Evolutionary conservation across 768 basidiomycete species (phyloP).

Genomic region (Trametes punicea): DNA sequence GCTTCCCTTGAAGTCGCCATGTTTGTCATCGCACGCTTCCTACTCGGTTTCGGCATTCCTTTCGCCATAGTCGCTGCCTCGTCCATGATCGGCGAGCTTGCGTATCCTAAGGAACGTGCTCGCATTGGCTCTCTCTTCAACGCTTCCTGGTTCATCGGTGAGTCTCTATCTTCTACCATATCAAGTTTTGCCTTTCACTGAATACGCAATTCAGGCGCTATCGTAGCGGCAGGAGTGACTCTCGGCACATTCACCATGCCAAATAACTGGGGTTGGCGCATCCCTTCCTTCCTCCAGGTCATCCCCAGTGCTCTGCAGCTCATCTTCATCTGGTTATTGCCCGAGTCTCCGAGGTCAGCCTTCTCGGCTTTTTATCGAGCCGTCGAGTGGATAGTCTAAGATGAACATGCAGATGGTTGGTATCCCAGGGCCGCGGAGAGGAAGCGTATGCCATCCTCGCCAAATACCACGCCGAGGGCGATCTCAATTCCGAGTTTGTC

Average conservation of each 20-base stretch:
- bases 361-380: slow-evolving; percentile 17
- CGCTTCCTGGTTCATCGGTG: slow-evolving; percentile 58
- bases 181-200: not conserved
- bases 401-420: slow-evolving; percentile 41
- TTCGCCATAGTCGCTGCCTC: slow-evolving; percentile 65
- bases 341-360: slow-evolving; percentile 49
- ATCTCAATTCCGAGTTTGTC: slow-evolving; percentile 50
- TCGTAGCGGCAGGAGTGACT: slow-evolving; percentile 58
- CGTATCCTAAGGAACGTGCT: slow-evolving; percentile 68
- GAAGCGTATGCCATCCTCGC: slow-evolving; percentile 58
- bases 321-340: slow-evolving; percentile 52
- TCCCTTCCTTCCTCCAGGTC: slow-evolving; percentile 59
- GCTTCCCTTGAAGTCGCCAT: slow-evolving; percentile 42
- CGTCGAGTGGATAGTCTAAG: not conserved
- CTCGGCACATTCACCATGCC: slow-evolving; percentile 61
- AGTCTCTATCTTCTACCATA: not conserved
- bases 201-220: slow-evolving; percentile 40
- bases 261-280: slow-evolving; percentile 66
- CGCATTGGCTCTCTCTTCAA: slow-evolving; percentile 62
- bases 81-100: slow-evolving; percentile 63
- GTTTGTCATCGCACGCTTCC: slow-evolving; percentile 55
- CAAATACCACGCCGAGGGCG: slow-evolving; percentile 61
- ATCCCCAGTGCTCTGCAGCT: slow-evolving; percentile 53
- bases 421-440: slow-evolving; percentile 59
- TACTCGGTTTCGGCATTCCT: slow-evolving; percentile 57